Evolutionary conservation across 768 basidiomycete species (phyloP), one percentile per base, ranked within the genome.

Genomic region (Pluteus cervinus): DNA sequence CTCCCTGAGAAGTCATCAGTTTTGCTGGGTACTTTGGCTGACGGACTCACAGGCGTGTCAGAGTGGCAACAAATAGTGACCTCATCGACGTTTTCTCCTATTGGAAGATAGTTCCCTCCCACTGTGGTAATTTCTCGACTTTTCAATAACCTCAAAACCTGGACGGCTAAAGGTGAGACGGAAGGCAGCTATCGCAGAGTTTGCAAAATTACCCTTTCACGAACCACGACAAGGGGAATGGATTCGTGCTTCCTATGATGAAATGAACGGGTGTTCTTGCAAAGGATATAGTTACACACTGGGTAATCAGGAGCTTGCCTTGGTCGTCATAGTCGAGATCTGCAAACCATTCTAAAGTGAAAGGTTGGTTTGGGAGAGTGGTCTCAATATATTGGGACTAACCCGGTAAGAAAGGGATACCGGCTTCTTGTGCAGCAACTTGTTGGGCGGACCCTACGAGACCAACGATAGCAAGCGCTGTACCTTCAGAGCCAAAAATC

Each of bases 1-100:
- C 73, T 14, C 68, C 75, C 74, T 78, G 36, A 16, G 17, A 20
- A 7, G 20, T 11, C n/a, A 24, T 17, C 7, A 34, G 34, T 4
- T 24, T 24, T n/a, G 15, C 42, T 4, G 5, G 33, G 16, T 4
- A 30, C 11, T 18, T 11, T 4, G 24, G 2, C 7, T 46, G 22
- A 26, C 36, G 25, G 38, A 51, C 75, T 50, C 25, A 79, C 74
- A 1, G 79, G 76, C 1, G 75, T 79, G 39, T 81, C 78, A 0
- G 76, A 80, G 50, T 81, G 79, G 41, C 74, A 75, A 38, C 77
- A 81, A 15, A 81, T 79, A 4, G 79, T 71, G 0, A 81, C 73
- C 36, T 76, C 71, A 0, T 46, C 39, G 7, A 79, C 49, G 33
- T 64, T 61, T 4, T 57, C 51, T 4, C 66, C 68, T 2, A 79